phyloP scores from a whole-genome alignment of 176 grass and related monocot genomes.

The Triticum aestivum region DNA sequence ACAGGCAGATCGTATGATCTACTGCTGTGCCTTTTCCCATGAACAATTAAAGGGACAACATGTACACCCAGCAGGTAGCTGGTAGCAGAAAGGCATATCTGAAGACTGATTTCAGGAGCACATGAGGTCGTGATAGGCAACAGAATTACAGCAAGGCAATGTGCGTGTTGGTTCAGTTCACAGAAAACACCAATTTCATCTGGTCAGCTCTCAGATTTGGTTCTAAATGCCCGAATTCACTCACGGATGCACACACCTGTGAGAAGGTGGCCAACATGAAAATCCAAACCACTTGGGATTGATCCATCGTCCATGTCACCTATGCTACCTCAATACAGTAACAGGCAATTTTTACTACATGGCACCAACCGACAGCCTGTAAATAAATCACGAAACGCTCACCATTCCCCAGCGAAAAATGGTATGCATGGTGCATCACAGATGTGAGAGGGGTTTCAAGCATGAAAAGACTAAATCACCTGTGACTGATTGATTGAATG shows the following conservation, averaged over 20 bases:
- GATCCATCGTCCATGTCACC: neutral
- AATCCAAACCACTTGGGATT: neutral
- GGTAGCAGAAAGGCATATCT: neutral
- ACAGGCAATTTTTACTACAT: neutral
- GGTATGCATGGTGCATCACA: neutral
- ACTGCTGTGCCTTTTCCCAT: neutral
- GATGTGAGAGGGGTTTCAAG: neutral
- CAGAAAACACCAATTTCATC: neutral
- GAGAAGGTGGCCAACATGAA: neutral
- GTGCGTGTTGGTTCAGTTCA: accelerated
- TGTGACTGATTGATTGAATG: neutral
- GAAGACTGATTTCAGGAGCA: neutral
- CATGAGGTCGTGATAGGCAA: neutral
- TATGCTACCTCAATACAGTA: neutral
- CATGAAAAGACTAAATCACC: neutral
- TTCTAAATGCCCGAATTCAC: neutral
- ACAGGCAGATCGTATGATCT: neutral
- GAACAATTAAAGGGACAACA: neutral
- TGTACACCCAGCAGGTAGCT: neutral
- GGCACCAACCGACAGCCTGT: neutral
- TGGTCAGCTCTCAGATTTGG: neutral
- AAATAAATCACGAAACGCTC: neutral
- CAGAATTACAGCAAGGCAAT: neutral
- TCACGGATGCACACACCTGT: neutral
- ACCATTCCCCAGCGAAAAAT: neutral